Conservation (phyloP, 139 green algal species). For the Penium margaritaceum region DNA sequence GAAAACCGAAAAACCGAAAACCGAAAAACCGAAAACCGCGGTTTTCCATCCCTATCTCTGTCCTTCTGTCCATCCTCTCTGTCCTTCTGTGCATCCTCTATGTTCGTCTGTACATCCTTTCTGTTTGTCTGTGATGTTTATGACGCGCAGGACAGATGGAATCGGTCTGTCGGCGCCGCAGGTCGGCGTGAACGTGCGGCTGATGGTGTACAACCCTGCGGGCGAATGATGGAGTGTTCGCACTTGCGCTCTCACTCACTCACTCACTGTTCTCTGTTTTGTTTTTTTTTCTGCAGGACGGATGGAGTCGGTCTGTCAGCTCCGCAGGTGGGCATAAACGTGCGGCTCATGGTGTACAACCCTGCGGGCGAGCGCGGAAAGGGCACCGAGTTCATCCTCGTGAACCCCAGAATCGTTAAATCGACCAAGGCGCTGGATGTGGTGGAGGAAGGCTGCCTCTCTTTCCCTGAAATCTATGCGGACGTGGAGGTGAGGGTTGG, state of each 20-base stretch:
- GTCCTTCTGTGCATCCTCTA: too few species aligned
- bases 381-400: constrained; percentile 74
- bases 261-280: too few species aligned
- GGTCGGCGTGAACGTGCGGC: constrained; percentile 88
- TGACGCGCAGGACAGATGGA: constrained; percentile 89
- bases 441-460: constrained; percentile 50
- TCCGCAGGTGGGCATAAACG: constrained; percentile 89
- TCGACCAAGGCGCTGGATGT: constrained; percentile 52
- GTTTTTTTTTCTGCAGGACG: too few species aligned
- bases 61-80: too few species aligned
- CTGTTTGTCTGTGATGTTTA: too few species aligned
- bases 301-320: constrained; percentile 93
- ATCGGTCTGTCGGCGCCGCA: constrained; percentile 87
- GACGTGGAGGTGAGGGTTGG: constrained; percentile 60
- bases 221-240: too few species aligned
- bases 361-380: constrained; percentile 56
- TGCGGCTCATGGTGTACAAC: constrained; percentile 97
- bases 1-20: too few species aligned
- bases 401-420: constrained; percentile 84
- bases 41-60: too few species aligned
- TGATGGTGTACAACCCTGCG: constrained; percentile 95
- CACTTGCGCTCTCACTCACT: too few species aligned
- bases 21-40: too few species aligned
- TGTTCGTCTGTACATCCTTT: too few species aligned
- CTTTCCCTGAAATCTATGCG: constrained; percentile 47